Base-by-base conservation (phyloP, 768 basidiomycete genomes). In the Suillus tomentosus region DNA sequence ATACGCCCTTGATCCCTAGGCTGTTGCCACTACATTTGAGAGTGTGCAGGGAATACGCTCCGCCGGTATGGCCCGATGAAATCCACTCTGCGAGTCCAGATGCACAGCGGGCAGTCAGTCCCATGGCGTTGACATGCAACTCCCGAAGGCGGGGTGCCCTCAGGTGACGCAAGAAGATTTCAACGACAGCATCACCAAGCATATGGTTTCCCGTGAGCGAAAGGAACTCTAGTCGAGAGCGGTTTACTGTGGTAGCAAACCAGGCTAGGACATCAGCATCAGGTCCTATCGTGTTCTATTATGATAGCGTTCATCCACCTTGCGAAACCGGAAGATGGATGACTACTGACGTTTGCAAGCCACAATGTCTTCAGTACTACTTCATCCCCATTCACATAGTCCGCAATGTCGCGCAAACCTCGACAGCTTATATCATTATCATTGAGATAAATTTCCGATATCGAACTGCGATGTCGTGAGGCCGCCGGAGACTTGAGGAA, bases 11-110 rank as follows among this genome's bases (percentile, higher is more conserved):
- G 39, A 78, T 73, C 5, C 84, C 85, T 1, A 90, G 77, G 19
- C 72, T 73, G 66, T 90, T 90, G n/a, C 83, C 84, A 71, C 82
- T 89, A 63, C 83, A 79, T 66, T 81, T 83, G 53, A 90, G 76
- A 2, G 73, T 78, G 57, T 79, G 76, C 19, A 90, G 76, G 17
- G 76, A 75, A 63, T 85, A 86, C 19, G 7, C 55, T 39, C 73
- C 69, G 17, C 56, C 64, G 34, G 48, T 53, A 36, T 59, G 65
- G 39, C 67, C 53, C 4, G 61, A 58, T 11, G 82, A 78, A 19
- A 90, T 74, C 73, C 82, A 90, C 11, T 77, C 72, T 19, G 79
- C 68, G 64, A 90, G 79, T 61, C 69, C 68, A 0, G 81, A 76
- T 0, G 78, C 76, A n/a, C 86, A 80, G 59, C 66, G 68, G 56